phyloP scores from a whole-genome alignment of 2,329 filamentous ascomycete genomes.

The Xylaria sp. region DNA sequence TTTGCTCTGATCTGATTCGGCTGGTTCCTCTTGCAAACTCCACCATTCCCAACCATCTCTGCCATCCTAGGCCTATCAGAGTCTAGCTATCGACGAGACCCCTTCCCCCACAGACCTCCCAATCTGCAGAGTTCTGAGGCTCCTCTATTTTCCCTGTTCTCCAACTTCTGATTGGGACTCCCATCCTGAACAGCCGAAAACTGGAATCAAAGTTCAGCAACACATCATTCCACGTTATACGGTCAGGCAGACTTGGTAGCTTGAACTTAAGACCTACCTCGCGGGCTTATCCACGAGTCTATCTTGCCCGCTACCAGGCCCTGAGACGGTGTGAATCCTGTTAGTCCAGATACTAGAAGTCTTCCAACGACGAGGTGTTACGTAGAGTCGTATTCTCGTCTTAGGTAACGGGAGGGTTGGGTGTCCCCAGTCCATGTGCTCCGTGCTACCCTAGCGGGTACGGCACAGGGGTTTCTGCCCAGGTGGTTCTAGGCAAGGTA shows the following conservation, averaged over 20 bases:
- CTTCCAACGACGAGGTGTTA: no score
- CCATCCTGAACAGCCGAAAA: no score
- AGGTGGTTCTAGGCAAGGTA: slow-evolving; percentile 10
- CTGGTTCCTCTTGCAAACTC: slow-evolving; percentile 2
- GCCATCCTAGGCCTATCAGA: slow-evolving; percentile 35
- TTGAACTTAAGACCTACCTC: slow-evolving; percentile 5
- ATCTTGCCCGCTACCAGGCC: no score
- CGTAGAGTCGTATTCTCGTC: no score
- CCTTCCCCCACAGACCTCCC: slow-evolving; percentile 33
- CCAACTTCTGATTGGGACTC: no score
- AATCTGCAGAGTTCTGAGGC: slow-evolving; percentile 25
- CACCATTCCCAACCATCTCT: slow-evolving; percentile 48
- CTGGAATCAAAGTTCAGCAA: no score
- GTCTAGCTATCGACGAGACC: slow-evolving; percentile 28
- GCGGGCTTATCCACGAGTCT: slow-evolving; percentile 3
- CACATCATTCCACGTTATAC: no score
- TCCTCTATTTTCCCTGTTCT: slow-evolving; percentile 4
- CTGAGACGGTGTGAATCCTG: slow-evolving; percentile 17
- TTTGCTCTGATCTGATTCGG: slow-evolving; percentile 25
- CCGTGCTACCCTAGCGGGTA: slow-evolving; percentile 19
- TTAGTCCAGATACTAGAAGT: no score
- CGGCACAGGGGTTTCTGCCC: slow-evolving; percentile 6
- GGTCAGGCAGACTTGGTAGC: no score
- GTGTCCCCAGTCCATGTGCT: no score
- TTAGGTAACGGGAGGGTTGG: no score